Evolutionary conservation across 106 monocot species (phyloP), one percentile per base, ranked within the genome.

Genomic region (Iris macrosiphon): DNA sequence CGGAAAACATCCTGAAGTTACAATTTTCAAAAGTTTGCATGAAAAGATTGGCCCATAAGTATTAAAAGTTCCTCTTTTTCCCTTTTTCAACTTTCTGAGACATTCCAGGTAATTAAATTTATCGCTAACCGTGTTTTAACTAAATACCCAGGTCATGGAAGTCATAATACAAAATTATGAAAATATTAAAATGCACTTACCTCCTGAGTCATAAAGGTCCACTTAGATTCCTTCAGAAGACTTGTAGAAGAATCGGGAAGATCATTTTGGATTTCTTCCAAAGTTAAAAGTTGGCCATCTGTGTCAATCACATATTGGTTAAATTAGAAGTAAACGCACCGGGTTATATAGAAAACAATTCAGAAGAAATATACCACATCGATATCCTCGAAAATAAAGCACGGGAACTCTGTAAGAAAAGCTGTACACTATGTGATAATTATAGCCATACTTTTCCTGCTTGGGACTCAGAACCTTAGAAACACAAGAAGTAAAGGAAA

Each of bases 171-270:
- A 24, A 16, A 50, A 29, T 29, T 15, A 5, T 1, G 29, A 16
- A 4, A 50, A 50, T 50, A 29, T 10, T 35, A 34, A 54, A 19
- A 20, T 29, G 23, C 6, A 45, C 10, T 15, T 65, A 91, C 91
- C 87, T 91, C 98, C 34, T 68, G 59, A 18, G 98, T 98, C 39
- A 98, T 75, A 48, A 80, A 98, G 45, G 98, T 91, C 98, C 91
- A 98, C 59, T 80, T 98, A 41, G 87, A 87, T 47, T 91, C 80
- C 20, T 34, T 71, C 29, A 80, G 37, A 39, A 71, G 53, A 46
- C 50, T 62, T 29, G 35, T 11, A 19, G 96, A 90, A 49, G 68
- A 61, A 40, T 54, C 31, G 56, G 96, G 89, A 73, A 98, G 75
- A 38, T 83, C 75, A 27, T 68, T 62, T 60, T 80, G 71, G 40